These are phyloP conservation scores for Calvatia gigantea DNA, from an alignment of 768 basidiomycete species.

Conservation along the genomic window DNA sequence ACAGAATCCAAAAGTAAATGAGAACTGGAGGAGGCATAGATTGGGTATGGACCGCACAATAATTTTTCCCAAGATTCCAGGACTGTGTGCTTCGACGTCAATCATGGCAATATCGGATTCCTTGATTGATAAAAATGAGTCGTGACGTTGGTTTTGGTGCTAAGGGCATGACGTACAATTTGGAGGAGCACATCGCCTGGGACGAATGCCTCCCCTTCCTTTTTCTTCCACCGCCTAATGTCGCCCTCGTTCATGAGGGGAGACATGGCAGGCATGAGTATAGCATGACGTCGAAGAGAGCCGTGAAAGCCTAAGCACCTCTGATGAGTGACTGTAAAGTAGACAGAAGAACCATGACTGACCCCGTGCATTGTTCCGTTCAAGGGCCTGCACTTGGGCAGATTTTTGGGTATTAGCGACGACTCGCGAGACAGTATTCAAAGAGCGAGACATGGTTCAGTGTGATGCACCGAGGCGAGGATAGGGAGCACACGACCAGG, in stretches of 20 bases:
- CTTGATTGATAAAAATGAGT: constrained; percentile 36
- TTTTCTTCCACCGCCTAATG: constrained; percentile 87
- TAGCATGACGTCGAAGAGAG: constrained; percentile 14
- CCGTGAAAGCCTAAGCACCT: constrained; percentile 15
- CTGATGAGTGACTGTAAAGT: neutral
- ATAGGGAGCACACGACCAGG: neutral
- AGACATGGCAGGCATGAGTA: constrained; percentile 91
- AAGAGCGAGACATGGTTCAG: constrained; percentile 7
- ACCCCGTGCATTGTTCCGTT: constrained; percentile 4
- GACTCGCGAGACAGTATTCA: constrained; percentile 8
- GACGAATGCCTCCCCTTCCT: constrained; percentile 74
- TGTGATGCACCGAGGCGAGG: neutral
- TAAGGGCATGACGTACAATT: constrained; percentile 56
- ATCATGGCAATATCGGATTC: constrained; percentile 96
- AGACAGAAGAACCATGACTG: neutral
- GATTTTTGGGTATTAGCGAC: constrained; percentile 1
- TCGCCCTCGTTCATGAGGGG: constrained; percentile 97
- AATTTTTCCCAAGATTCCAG: constrained; percentile 92
- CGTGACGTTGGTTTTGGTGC: neutral
- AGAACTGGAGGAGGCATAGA: constrained; percentile 40
- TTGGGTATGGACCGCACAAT: constrained; percentile 47
- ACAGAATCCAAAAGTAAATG: neutral
- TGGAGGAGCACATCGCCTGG: constrained; percentile 87
- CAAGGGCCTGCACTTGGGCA: neutral
- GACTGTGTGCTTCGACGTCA: constrained; percentile 98